A percentile compares a stretch with the other conserved stretches of the same genome.
Evolutionary conservation across 192 early-diverging fungal species (phyloP).

Genomic region (Backusella sp.): DNA sequence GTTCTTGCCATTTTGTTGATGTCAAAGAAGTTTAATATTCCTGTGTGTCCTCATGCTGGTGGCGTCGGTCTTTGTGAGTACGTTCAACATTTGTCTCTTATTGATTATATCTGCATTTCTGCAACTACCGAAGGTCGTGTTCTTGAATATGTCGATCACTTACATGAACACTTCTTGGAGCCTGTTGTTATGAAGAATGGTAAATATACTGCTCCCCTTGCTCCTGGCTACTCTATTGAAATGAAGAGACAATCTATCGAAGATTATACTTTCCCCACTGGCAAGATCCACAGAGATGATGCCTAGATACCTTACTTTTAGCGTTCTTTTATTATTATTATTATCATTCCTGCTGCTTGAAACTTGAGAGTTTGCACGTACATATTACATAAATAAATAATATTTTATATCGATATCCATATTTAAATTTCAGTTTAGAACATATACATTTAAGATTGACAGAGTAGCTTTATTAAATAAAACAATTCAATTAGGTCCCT

Average conservation of each 20-base stretch:
- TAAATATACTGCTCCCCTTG: slow-evolving; percentile 27
- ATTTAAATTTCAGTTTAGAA: too few species aligned
- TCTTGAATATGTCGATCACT: slow-evolving; percentile 40
- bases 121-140: slow-evolving; percentile 31
- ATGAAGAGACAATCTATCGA: slow-evolving; percentile 39
- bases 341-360: not conserved
- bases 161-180: slow-evolving; percentile 39
- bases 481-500: too few species aligned
- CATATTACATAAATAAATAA: not conserved
- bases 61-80: slow-evolving; percentile 40
- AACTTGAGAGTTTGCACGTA: not conserved
- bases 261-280: slow-evolving; percentile 38
- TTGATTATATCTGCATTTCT: slow-evolving; percentile 39
- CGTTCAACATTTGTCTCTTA: slow-evolving; percentile 38
- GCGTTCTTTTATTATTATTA: not conserved
- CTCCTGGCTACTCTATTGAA: slow-evolving; percentile 29
- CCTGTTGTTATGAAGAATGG: slow-evolving; percentile 35
- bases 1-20: slow-evolving; percentile 38
- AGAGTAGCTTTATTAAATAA: too few species aligned
- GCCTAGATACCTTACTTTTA: not conserved
- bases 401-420: not conserved
- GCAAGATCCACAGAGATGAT: slow-evolving; percentile 8
- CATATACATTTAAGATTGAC: too few species aligned
- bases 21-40: slow-evolving; percentile 40
- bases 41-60: slow-evolving; percentile 39